Evolutionary conservation across 176 grass and related monocot species (phyloP).

Genomic region (Alopecurus myosuroides): DNA sequence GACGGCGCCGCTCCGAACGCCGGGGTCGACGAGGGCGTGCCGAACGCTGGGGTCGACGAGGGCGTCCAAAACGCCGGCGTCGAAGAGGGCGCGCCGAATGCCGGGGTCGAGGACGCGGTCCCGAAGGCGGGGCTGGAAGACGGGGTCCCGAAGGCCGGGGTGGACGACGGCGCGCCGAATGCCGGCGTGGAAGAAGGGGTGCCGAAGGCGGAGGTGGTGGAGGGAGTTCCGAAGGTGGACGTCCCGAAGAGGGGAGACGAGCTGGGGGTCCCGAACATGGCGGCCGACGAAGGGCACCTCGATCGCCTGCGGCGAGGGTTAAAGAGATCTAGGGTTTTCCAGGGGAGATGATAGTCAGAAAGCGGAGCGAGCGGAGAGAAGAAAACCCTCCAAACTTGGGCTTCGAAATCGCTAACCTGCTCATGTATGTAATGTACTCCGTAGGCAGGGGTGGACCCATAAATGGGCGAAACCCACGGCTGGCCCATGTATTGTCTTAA

Average conservation of each 20-base stretch:
- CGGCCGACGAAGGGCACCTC: background rate
- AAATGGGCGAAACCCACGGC: too few relatives aligned
- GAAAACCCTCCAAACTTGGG: too few relatives aligned
- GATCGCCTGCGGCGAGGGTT: constrained; percentile 24
- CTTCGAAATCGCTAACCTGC: too few relatives aligned
- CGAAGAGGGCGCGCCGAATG: constrained; percentile 27
- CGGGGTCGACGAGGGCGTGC: constrained; percentile 29
- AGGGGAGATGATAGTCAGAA: background rate
- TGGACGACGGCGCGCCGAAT: constrained; percentile 37
- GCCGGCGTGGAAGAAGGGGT: background rate
- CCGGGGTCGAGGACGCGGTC: background rate
- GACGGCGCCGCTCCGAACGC: constrained; percentile 32
- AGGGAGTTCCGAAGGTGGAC: constrained; percentile 20
- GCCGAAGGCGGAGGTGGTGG: constrained; percentile 21
- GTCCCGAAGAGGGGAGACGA: constrained; percentile 7
- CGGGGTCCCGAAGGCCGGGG: constrained; percentile 4
- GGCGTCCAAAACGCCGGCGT: constrained; percentile 38
- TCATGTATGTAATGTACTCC: too few relatives aligned
- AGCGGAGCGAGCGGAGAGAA: background rate
- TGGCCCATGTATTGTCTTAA: too few relatives aligned
- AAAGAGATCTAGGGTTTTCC: constrained; percentile 25
- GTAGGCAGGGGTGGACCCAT: too few relatives aligned
- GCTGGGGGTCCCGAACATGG: constrained; percentile 16
- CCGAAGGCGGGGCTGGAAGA: constrained; percentile 19
- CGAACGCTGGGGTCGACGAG: constrained; percentile 25